Base-by-base conservation (phyloP, 306 rosid genomes). In the Dalbergia oliveri region DNA sequence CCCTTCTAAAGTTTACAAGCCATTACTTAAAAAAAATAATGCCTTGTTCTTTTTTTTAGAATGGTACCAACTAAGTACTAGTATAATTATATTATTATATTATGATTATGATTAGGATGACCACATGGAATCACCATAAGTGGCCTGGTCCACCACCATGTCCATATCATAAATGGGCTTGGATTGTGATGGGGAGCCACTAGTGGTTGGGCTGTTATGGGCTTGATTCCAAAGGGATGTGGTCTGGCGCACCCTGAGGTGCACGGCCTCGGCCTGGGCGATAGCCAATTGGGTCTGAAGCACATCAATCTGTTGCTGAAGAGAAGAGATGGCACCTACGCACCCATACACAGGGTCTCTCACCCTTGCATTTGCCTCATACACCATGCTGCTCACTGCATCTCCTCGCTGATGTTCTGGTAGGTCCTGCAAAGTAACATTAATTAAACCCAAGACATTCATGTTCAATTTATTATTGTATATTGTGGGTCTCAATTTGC, bases 331-430 rank as follows among this genome's bases (percentile, higher is more conserved):
- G 3, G 98, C 97, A 13, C 98, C 98, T 0, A 86, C 97, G 3
- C 97, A 94, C 0, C 98, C 98, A 51, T 92, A 94, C 11, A 94
- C 97, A 3, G 98, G 98, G 80, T 94, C 98, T 0, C 97, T 85
- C 8, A 94, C 93, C 66, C 98, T 84, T 19, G 98, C 98, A 47
- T 89, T 94, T 0, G 98, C 98, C 16, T 94, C 98, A 62, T 94
- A 94, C 33, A 94, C 98, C 87, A 94, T 91, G 88, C 97, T 92
- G 54, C 93, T 94, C 57, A 94, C 98, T 5, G 98, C 96, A 66
- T 94, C 98, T 12, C 93, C 95, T 53, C 98, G 56, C 35, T 94
- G 94, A 73, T 90, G 84, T 74, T 76, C 76, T 4, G 91, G 90
- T 66, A 94, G 60, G 61, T 92, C 98, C 98, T 94, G 86, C 58